A percentile compares a stretch with the other conserved stretches of the same genome.
These are phyloP conservation scores for Pythium insidiosum DNA, from an alignment of 352 stramenopile genomes.

Conservation along the genomic window DNA sequence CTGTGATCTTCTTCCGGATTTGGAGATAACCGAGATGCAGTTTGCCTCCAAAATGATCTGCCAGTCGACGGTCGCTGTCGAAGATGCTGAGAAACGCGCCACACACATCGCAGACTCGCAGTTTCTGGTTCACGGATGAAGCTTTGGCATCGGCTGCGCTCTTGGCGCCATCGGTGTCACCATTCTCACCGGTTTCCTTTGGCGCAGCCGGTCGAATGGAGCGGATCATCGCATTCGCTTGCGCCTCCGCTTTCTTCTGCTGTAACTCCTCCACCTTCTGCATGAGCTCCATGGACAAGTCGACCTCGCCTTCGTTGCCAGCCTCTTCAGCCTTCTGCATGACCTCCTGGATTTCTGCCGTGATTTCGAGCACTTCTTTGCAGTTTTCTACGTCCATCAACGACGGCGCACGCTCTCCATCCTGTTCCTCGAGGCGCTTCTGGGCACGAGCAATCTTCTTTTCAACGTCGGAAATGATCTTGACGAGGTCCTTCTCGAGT, in stretches of 20 bases:
- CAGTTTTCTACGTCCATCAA: conserved; percentile 43
- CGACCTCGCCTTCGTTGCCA: conserved; percentile 46
- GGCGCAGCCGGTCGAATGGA: conserved; percentile 20
- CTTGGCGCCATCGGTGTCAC: conserved; percentile 1
- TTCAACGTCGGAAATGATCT: conserved; percentile 64
- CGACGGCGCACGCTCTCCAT: conserved; percentile 30
- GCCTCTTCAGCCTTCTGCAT: conserved; percentile 53
- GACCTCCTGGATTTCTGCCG: conserved; percentile 57
- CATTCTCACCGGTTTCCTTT: background rate
- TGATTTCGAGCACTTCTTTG: conserved; percentile 65
- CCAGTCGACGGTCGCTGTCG: conserved; percentile 84
- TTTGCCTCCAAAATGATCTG: conserved; percentile 89
- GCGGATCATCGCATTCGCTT: conserved; percentile 33
- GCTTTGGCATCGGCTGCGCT: background rate
- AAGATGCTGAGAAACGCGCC: conserved; percentile 90
- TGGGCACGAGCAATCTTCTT: conserved; percentile 73
- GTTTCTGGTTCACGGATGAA: conserved; percentile 55
- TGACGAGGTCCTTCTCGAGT: conserved; percentile 54
- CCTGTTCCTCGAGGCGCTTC: conserved; percentile 60
- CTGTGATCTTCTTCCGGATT: conserved; percentile 79
- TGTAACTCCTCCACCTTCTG: conserved; percentile 59
- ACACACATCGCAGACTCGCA: conserved; percentile 89
- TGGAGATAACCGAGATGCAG: conserved; percentile 87
- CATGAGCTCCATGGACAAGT: conserved; percentile 51
- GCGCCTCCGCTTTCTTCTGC: conserved; percentile 31